Evolutionary conservation across 2,329 filamentous ascomycete genomes (phyloP).

Genomic region (Botrytis deweyae): DNA sequence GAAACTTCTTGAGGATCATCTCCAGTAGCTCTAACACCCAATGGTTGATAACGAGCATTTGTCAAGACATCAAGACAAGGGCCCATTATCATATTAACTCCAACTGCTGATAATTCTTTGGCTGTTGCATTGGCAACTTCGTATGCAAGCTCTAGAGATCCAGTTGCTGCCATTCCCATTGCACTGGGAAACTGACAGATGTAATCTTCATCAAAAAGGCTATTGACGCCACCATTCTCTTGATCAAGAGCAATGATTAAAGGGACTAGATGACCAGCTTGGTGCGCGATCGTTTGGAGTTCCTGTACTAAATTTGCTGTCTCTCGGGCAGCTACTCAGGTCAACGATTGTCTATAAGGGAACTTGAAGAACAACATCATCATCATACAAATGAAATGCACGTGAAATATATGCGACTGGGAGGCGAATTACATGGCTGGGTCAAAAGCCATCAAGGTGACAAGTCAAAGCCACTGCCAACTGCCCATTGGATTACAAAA

Average conservation of each 20-base stretch:
- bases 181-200: constrained; percentile 96
- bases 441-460: not conserved
- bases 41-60: constrained; percentile 84
- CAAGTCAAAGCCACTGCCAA: not conserved
- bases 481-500: not conserved
- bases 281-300: constrained; percentile 85
- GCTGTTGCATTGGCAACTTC: constrained; percentile 91
- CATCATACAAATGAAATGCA: constrained; percentile 1
- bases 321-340: constrained; percentile 74
- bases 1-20: constrained; percentile 96
- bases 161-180: constrained; percentile 94
- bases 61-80: constrained; percentile 92
- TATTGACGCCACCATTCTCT: constrained; percentile 97
- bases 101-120: constrained; percentile 86
- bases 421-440: not conserved
- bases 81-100: constrained; percentile 93
- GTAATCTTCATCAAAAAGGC: constrained; percentile 90
- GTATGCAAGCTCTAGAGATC: constrained; percentile 80
- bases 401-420: constrained; percentile 11
- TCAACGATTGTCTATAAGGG: constrained; percentile 27
- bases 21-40: constrained; percentile 85
- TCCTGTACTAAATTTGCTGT: constrained; percentile 86
- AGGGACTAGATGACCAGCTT: constrained; percentile 86
- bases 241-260: constrained; percentile 91
- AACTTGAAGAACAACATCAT: not conserved